Percentiles rank a stretch among this genome's conserved stretches.
Conservation (phyloP, 2,329 filamentous ascomycete species). For the Aureobasidium sp. region DNA sequence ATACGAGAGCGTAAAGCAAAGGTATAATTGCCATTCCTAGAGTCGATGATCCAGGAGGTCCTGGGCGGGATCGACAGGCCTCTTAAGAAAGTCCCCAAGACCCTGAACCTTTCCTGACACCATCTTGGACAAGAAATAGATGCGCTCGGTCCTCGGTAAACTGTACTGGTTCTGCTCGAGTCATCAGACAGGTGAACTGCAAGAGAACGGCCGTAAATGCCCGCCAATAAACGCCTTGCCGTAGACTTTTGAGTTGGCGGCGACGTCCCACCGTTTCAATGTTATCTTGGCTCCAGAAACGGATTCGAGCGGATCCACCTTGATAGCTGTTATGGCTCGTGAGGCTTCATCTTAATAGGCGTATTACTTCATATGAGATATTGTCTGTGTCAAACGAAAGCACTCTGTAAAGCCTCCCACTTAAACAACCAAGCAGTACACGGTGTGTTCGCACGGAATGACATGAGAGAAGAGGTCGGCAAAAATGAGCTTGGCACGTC, state of each 20-base stretch:
- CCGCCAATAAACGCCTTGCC: constrained; percentile 14
- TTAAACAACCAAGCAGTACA: no score
- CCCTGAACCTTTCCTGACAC: constrained; percentile 1
- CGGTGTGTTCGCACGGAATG: no score
- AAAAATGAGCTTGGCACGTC: not conserved
- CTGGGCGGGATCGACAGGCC: constrained; percentile 10
- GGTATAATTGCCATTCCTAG: not conserved
- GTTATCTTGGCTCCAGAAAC: constrained; percentile 11
- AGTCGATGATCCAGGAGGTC: not conserved
- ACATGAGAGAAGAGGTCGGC: not conserved
- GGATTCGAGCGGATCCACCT: not conserved
- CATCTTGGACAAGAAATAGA: not conserved
- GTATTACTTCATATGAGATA: no score
- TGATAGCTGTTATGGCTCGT: not conserved
- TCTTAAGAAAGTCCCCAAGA: constrained; percentile 3
- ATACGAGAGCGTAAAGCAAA: not conserved
- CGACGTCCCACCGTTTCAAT: not conserved
- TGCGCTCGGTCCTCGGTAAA: constrained; percentile 9
- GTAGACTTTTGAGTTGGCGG: constrained; percentile 8
- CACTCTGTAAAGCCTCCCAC: no score
- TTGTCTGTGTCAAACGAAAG: no score
- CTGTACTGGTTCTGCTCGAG: not conserved
- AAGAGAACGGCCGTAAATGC: constrained; percentile 8
- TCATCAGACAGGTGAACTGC: not conserved
- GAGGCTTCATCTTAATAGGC: not conserved